Evolutionary conservation across 2,329 filamentous ascomycete genomes (phyloP).

Genomic region (Xylariaceae sp.): DNA sequence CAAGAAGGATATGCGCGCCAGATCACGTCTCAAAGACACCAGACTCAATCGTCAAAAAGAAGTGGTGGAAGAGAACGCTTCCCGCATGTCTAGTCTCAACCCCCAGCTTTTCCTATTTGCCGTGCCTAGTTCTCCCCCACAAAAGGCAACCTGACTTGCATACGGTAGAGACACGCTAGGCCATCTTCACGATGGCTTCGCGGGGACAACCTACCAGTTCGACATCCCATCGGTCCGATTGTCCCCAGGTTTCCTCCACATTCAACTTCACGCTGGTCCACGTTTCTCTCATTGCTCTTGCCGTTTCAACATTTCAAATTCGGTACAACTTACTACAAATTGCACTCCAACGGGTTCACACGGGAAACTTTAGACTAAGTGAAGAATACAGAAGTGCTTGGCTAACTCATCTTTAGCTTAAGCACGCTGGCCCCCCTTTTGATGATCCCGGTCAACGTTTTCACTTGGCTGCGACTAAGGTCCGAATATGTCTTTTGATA

Average conservation of each 20-base stretch:
- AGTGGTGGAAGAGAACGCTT: conserved; percentile 19
- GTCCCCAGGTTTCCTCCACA: conserved; percentile 25
- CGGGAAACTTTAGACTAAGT: too few relatives aligned
- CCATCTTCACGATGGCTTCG: conserved; percentile 16
- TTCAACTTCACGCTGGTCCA: too few relatives aligned
- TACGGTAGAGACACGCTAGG: conserved; percentile 11
- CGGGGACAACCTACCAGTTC: conserved; percentile 2
- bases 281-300: conserved; percentile 1
- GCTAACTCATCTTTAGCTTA: too few relatives aligned
- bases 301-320: conserved; percentile 9
- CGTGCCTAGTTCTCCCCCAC: conserved; percentile 20
- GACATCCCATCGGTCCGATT: conserved; percentile 29
- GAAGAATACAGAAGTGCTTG: too few relatives aligned
- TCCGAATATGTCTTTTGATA: too few relatives aligned
- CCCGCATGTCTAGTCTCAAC: conserved; percentile 6
- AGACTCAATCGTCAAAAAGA: background rate
- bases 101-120: conserved; percentile 24
- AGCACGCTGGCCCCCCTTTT: too few relatives aligned
- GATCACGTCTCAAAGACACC: too few relatives aligned
- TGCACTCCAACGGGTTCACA: too few relatives aligned
- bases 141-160: conserved; percentile 24
- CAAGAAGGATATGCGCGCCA: too few relatives aligned
- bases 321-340: conserved; percentile 14
- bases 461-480: too few relatives aligned
- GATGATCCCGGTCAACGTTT: too few relatives aligned